Evolutionary conservation across 2,329 filamentous ascomycete genomes (phyloP), one percentile per base, ranked within the genome.

Genomic region (Ophiosphaerella korrae): DNA sequence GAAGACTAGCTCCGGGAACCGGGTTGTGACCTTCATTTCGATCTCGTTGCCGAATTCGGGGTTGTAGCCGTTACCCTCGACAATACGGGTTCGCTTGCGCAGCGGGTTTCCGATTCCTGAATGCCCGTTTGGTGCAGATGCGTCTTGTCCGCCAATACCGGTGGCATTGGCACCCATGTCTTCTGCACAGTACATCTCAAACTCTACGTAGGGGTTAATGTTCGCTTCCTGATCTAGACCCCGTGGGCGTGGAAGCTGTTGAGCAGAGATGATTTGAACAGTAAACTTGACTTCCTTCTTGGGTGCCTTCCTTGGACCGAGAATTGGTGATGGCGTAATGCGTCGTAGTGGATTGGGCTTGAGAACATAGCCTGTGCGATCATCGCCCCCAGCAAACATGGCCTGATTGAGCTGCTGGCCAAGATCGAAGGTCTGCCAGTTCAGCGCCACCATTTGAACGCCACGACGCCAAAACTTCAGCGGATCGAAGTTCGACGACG

Each of bases 351-450:
- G 90, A 32, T 87, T 84, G 16, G 94, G 93, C 77, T 99, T 99
- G 45, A 97, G 83, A 12, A 97, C 92, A 66, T 97, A 99, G 38
- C 94, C 94, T 2, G 89, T 90, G 48, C 86, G 85, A 75, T 97
- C 94, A 11, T 84, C 87, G 37, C 91, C 90, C 50, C 90, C 90
- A 40, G 92, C 89, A 70, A 97, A 99, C 94, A 99, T 97, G 67
- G 94, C 94, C 62, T 94, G 89, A 71, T 97, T 97, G 73, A 97
- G 83, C 70, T 97, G 93, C 84, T 97, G 94, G 39, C 92, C 91
- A 14, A 95, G 82, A 69, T 97, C 94, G 67, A 95, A 97, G 0
- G 92, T 97, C 75, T 99, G 94, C 93, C 94, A 97, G 75, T 99
- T 99, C 56, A 97, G 81, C 0, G 94, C 94, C 12, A 89, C 92